Conservation (phyloP, 306 rosid species). For the Dalbergia cochinchinensis region DNA sequence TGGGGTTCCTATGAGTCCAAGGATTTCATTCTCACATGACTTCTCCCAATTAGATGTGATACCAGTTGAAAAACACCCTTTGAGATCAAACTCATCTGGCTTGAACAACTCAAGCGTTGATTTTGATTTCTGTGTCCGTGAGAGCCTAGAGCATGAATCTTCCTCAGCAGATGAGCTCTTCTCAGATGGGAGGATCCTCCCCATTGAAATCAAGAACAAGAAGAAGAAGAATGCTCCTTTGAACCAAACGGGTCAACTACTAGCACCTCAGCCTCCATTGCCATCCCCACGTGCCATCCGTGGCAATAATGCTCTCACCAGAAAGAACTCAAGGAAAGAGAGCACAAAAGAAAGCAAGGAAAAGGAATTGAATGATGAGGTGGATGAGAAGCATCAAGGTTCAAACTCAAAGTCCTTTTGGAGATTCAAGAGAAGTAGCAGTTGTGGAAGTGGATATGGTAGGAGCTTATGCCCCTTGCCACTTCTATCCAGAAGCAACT, state of each 20-base stretch:
- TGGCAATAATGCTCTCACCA: slow-evolving; percentile 17
- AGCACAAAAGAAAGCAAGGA: slow-evolving; percentile 34
- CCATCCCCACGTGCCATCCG: slow-evolving; percentile 40
- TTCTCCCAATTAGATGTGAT: slow-evolving; percentile 67
- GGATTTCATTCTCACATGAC: slow-evolving; percentile 88
- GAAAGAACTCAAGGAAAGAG: slow-evolving; percentile 52
- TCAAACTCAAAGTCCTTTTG: slow-evolving; percentile 73
- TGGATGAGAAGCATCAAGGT: slow-evolving; percentile 60
- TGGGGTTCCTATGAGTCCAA: slow-evolving; percentile 61
- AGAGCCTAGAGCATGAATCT: slow-evolving; percentile 67
- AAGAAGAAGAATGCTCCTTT: slow-evolving; percentile 40
- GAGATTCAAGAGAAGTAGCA: slow-evolving; percentile 88
- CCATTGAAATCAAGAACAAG: slow-evolving; percentile 73
- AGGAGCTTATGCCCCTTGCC: slow-evolving; percentile 85
- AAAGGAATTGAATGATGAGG: slow-evolving; percentile 50
- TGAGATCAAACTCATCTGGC: slow-evolving; percentile 68
- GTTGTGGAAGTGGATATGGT: slow-evolving; percentile 88
- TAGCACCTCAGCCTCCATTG: slow-evolving; percentile 37
- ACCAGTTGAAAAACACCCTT: slow-evolving; percentile 71
- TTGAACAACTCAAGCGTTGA: slow-evolving; percentile 66
- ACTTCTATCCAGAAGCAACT: slow-evolving; percentile 82
- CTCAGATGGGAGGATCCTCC: slow-evolving; percentile 76
- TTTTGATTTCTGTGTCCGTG: slow-evolving; percentile 79
- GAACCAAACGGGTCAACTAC: slow-evolving; percentile 35
- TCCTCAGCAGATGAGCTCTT: slow-evolving; percentile 92